Evolutionary conservation across 345 rosid genomes (phyloP).

Genomic region (Eucalyptus regnans): DNA sequence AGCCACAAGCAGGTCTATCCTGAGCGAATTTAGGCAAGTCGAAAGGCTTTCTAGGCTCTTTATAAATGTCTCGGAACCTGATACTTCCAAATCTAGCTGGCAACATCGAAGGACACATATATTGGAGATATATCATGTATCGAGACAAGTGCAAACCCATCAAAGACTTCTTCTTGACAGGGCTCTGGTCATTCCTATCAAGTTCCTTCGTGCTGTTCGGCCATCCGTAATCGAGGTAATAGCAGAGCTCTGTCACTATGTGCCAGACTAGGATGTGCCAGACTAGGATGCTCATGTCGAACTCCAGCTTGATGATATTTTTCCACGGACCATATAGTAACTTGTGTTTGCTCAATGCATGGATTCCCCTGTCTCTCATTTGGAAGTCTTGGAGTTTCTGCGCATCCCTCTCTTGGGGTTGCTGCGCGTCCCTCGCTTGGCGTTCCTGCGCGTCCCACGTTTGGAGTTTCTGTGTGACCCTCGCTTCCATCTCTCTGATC

Average conservation of each 20-base stretch:
- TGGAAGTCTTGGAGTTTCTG: no score
- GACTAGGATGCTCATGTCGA: not conserved
- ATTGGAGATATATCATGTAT: not conserved
- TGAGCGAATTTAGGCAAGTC: no score
- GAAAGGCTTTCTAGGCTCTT: not conserved
- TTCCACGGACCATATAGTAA: no score
- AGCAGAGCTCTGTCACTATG: not conserved
- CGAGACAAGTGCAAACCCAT: not conserved
- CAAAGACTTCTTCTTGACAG: no score
- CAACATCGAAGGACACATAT: not conserved
- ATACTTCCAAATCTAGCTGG: not conserved
- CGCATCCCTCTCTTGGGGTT: no score
- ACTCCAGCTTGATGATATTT: not conserved
- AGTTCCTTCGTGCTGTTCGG: not conserved
- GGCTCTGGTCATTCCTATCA: not conserved
- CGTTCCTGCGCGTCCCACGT: rapidly evolving
- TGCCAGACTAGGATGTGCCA: constrained; percentile 2
- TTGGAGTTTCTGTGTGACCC: no score
- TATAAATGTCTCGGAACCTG: not conserved
- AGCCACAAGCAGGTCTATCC: no score
- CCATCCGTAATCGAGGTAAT: not conserved
- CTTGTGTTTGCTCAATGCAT: rapidly evolving
- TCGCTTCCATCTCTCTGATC: not conserved
- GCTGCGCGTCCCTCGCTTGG: rapidly evolving
- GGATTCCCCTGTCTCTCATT: no score